These are phyloP conservation scores for Westerdykella aurantiaca DNA, from an alignment of 2,329 filamentous ascomycete species.

Conservation along the genomic window DNA sequence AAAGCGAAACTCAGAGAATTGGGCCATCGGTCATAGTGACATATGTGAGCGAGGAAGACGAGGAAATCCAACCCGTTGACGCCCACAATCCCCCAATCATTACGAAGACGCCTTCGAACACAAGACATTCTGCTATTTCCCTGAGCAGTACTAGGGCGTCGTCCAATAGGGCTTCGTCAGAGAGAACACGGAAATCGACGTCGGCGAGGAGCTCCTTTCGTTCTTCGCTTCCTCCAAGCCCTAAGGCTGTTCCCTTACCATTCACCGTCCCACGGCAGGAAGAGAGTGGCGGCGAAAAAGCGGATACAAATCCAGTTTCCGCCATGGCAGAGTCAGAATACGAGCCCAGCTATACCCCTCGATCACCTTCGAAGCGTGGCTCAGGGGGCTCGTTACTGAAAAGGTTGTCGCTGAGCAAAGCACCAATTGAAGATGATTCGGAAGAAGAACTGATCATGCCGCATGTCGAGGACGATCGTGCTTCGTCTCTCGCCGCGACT, in stretches of 20 bases:
- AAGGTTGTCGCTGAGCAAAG: constrained; percentile 12
- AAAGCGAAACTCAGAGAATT: constrained; percentile 33
- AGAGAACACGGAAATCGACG: neutral
- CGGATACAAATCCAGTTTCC: constrained; percentile 53
- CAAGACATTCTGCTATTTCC: constrained; percentile 1
- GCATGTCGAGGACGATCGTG: constrained; percentile 36
- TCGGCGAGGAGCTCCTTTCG: constrained; percentile 1
- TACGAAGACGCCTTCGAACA: constrained; percentile 3
- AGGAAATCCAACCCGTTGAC: constrained; percentile 36
- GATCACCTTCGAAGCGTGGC: constrained; percentile 35
- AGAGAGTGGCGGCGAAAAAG: constrained; percentile 36
- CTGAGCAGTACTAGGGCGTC: constrained; percentile 8
- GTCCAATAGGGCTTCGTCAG: neutral
- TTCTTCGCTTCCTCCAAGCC: constrained; percentile 39
- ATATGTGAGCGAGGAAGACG: constrained; percentile 43
- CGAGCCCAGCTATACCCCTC: constrained; percentile 5
- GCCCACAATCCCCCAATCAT: constrained; percentile 22
- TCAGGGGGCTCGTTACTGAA: constrained; percentile 29
- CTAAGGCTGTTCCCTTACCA: constrained; percentile 58
- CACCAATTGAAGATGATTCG: constrained; percentile 19
- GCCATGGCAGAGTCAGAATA: constrained; percentile 40
- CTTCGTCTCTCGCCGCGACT: constrained; percentile 47
- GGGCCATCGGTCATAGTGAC: constrained; percentile 48
- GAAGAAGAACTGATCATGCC: constrained; percentile 35
- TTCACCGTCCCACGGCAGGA: constrained; percentile 54